Percentiles rank a stretch among this genome's conserved stretches.
Conservation (phyloP, 1,284 basidiomycete species). For the Mycena sp. region DNA sequence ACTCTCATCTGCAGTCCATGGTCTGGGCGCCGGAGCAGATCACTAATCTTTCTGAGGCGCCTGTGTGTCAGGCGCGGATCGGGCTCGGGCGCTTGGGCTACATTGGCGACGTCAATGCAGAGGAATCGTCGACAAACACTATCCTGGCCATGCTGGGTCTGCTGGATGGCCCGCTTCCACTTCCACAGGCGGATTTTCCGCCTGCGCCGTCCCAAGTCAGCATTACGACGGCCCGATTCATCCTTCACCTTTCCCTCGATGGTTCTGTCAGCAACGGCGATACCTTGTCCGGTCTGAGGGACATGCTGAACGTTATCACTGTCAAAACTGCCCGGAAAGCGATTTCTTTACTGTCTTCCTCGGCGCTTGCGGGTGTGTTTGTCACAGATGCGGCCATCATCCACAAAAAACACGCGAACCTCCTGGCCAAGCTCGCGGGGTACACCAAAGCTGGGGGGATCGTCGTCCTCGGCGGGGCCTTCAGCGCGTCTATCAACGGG, state of each 20-base stretch:
- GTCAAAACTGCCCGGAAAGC: slow-evolving; percentile 24
- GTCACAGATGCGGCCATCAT: slow-evolving; percentile 45
- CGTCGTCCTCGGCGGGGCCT: slow-evolving; percentile 45
- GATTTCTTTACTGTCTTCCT: slow-evolving; percentile 31
- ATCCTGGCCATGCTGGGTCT: not conserved
- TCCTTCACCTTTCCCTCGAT: slow-evolving; percentile 26
- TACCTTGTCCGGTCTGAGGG: slow-evolving; percentile 3
- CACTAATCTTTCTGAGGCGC: slow-evolving; percentile 21
- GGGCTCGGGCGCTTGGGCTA: slow-evolving; percentile 44
- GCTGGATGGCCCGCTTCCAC: not conserved
- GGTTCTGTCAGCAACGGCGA: slow-evolving; percentile 1
- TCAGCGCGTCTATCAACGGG: slow-evolving; percentile 29
- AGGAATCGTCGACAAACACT: slow-evolving; percentile 17
- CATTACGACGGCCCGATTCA: not conserved
- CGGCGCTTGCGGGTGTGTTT: slow-evolving; percentile 38
- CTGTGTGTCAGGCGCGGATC: slow-evolving; percentile 37
- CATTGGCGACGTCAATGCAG: slow-evolving; percentile 47
- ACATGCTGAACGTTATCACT: not conserved
- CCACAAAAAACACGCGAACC: slow-evolving; percentile 26
- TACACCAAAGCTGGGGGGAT: slow-evolving; percentile 47
- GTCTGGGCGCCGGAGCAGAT: no score
- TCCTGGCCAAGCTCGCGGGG: slow-evolving; percentile 40
- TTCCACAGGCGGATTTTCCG: not conserved
- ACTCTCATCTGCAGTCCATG: slow-evolving; percentile 27
- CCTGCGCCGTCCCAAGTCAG: not conserved